These are phyloP conservation scores for Eucalyptus grandis DNA, from an alignment of 345 rosid genomes.

Conservation along the genomic window DNA sequence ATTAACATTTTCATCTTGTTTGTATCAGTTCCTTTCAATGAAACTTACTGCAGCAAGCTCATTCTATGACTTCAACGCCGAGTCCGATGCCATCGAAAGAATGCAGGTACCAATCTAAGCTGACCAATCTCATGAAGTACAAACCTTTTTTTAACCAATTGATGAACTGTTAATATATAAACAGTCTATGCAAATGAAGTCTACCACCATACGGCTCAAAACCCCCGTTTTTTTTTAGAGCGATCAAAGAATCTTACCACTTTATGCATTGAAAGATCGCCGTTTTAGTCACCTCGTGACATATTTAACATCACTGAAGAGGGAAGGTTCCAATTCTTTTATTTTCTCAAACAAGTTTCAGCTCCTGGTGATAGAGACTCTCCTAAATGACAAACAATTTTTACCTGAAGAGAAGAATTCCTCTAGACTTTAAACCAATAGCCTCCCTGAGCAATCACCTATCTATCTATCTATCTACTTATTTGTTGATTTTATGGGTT, in stretches of 20 bases:
- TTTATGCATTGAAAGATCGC: background rate
- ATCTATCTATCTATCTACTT: background rate
- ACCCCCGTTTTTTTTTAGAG: background rate
- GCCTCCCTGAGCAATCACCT: background rate
- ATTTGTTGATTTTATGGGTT: background rate
- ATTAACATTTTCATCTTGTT: background rate
- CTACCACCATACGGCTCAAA: background rate
- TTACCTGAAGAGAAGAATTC: background rate
- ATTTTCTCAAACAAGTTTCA: background rate
- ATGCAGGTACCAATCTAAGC: conserved; percentile 20
- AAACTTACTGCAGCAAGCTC: conserved; percentile 75
- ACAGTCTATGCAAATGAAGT: background rate
- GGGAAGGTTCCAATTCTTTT: background rate
- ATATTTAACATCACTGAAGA: background rate
- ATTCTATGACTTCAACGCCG: conserved; percentile 61
- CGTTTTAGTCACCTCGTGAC: background rate
- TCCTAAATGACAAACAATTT: background rate
- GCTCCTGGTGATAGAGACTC: background rate
- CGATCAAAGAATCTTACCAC: background rate
- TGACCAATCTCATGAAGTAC: background rate
- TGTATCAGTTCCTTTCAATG: conserved; percentile 76
- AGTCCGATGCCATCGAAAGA: conserved; percentile 47
- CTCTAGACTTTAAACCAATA: background rate
- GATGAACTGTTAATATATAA: background rate
- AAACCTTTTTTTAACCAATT: background rate